Percentiles rank a stretch among this genome's conserved stretches.
Evolutionary conservation across 805 yeast genomes (phyloP).

Genomic region (Candida golubevii): DNA sequence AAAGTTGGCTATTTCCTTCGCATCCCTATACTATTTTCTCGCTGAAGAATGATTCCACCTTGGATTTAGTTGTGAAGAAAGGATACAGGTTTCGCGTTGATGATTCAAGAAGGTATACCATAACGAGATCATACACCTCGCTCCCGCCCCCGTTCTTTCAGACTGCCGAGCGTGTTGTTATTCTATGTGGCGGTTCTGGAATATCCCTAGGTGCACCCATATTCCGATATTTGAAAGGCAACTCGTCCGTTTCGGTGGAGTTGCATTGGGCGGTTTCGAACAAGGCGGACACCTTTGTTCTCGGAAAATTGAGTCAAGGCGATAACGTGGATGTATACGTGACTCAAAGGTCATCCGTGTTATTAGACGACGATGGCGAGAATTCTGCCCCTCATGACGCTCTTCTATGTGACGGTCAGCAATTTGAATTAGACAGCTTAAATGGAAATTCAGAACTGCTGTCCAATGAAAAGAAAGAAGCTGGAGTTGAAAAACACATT

Average conservation of each 20-base stretch:
- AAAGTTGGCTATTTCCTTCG: conserved; percentile 46
- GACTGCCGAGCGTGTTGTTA: conserved; percentile 46
- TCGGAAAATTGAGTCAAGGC: conserved; percentile 30
- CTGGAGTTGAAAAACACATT: neutral
- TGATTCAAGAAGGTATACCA: conserved; percentile 9
- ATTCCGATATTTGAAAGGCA: conserved; percentile 34
- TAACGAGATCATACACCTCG: conserved; percentile 39
- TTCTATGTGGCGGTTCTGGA: conserved; percentile 74
- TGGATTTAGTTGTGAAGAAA: conserved; percentile 45
- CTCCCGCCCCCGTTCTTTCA: conserved; percentile 41
- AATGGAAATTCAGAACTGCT: neutral
- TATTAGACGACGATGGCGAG: neutral
- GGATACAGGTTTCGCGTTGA: conserved; percentile 23
- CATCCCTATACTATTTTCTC: conserved; percentile 68
- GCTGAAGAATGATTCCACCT: conserved; percentile 29
- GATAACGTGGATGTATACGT: conserved; percentile 11
- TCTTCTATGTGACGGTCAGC: conserved; percentile 18
- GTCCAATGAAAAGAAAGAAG: neutral
- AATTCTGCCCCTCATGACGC: conserved; percentile 18
- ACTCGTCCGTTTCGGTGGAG: conserved; percentile 22
- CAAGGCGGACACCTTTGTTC: conserved; percentile 43
- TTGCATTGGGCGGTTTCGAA: conserved; percentile 54
- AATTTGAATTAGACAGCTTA: conserved; percentile 9
- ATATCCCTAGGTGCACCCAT: conserved; percentile 59
- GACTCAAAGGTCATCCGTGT: conserved; percentile 2